A percentile compares a stretch with the other conserved stretches of the same genome.
Evolutionary conservation across 345 rosid genomes (phyloP).

Genomic region (Brassica nigra): DNA sequence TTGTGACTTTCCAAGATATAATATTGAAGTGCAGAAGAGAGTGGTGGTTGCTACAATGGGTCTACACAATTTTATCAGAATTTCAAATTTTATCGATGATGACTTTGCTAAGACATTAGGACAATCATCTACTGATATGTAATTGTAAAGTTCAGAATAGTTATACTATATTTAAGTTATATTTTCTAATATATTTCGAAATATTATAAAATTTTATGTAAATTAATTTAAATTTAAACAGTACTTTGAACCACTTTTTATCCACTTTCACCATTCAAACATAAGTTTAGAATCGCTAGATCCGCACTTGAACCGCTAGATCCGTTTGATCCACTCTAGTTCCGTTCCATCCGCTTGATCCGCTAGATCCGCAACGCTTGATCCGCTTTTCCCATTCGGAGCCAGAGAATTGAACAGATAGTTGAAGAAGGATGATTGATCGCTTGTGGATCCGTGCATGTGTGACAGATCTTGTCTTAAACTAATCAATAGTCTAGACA

Average conservation of each 20-base stretch:
- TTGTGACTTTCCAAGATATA: background rate
- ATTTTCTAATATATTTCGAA: no score
- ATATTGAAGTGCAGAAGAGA: background rate
- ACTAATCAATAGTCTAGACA: background rate
- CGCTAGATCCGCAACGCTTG: background rate
- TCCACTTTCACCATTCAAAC: background rate
- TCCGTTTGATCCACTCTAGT: background rate
- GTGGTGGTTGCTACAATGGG: background rate
- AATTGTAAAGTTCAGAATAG: no score
- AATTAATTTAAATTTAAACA: background rate
- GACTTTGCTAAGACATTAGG: background rate
- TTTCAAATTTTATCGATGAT: background rate
- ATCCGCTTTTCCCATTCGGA: no score
- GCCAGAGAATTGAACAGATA: background rate
- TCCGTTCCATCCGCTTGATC: background rate
- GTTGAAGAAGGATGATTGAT: conserved; percentile 12
- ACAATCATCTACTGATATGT: no score
- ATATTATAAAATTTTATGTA: no score
- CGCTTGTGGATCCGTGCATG: conserved; percentile 19
- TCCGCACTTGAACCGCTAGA: background rate
- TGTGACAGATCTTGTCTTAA: background rate
- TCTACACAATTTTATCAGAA: background rate
- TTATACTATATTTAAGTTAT: no score
- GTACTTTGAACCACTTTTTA: background rate
- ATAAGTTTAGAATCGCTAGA: background rate